Evolutionary conservation across 441 rosid species (phyloP), one percentile per base, ranked within the genome.

Genomic region (Erodium trifolium): DNA sequence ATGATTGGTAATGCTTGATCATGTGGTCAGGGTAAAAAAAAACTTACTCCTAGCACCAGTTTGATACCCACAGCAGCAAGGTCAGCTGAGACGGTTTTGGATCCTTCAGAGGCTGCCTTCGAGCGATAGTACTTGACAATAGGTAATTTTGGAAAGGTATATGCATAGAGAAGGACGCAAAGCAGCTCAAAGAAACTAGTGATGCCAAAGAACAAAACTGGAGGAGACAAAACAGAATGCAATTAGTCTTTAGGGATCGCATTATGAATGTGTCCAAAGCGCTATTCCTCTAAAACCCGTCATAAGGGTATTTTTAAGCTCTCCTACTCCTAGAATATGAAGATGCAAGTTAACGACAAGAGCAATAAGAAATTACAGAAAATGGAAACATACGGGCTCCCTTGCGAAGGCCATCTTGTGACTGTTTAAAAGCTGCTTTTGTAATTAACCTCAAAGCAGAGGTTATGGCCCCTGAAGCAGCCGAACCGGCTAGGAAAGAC

Each of bases 11-110:
- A 41, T 41, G 11, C 27, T 41, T 41, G 11, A 41, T 11, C 27
- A 2, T 23, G 27, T 23, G 27, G 27, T 23, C 27, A 23, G 27
- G 27, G 27, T 23, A 23, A 23, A 23, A 23, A 43, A 45, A 19
- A 41, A 16, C 67, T 17, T 76, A 82, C 85, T 63, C 70, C 72
- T 70, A 64, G 70, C 2, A 66, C 19, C 13, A 73, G 34, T 68
- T 76, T 77, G 71, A 86, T 77, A 41, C 96, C 96, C 41, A 77
- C 92, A 60, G 93, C 92, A 69, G 83, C 88, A 66, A 91, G 96
- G 71, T 89, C 90, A 0, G 89, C 83, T 57, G 85, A 68, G 37
- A 88, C 92, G 5, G 96, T 91, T 78, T 80, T 82, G 3, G 92
- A 88, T 49, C 97, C 92, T 81, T 89, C 87, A 0, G 79, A 72